Base-by-base conservation (phyloP, 2,329 filamentous ascomycete genomes). In the Diaporthe eres region DNA sequence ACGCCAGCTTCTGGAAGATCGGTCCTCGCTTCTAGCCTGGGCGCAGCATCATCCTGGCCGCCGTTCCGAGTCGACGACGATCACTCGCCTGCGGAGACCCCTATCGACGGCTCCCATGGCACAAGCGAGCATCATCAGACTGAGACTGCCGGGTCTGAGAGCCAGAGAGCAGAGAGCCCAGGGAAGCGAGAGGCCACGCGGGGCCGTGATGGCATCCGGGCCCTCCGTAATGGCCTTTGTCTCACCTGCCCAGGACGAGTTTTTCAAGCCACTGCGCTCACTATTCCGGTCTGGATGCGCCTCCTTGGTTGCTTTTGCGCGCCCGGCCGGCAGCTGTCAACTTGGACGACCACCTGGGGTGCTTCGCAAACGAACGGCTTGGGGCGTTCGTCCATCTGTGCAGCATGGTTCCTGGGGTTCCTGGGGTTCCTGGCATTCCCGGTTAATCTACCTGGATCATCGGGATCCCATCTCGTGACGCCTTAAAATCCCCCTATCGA, bases 401-500 rank as follows among this genome's bases (percentile, higher is more conserved):
- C 34, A 25, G 22, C 47, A 34, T 55, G 28, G 42, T 60, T 31
- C 49, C 49, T 65, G 13, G 34, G 28, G 42, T 60, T 31, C 49
- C 49, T 65, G 13, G 42, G n/a, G 25, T 19, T 44, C 39, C 60
- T 44, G 39, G 39, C 31, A n/a, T 49, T 31, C 51, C 49, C 63
- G 37, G 17, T 47, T 42, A 60, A 75, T 72, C 31, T 75, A 76
- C 67, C 34, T 75, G 75, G 67, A 61, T 67, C 75, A 67, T 53
- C 42, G 51, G 67, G 25, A 65, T 63, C 58, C 37, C 71, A 51
- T 71, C 63, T 71, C 49, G 65, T 74, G 72, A 65, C 65, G 28
- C 15, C 61, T 49, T 51, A 19, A 58, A 67, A 28, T 34, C 61
- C 67, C 55, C 58, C 47, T 37, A 73, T 55, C 47, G 49, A 65